These are phyloP conservation scores for Erigeron philadelphicus DNA, from an alignment of 140 eudicot species.

Conservation along the genomic window DNA sequence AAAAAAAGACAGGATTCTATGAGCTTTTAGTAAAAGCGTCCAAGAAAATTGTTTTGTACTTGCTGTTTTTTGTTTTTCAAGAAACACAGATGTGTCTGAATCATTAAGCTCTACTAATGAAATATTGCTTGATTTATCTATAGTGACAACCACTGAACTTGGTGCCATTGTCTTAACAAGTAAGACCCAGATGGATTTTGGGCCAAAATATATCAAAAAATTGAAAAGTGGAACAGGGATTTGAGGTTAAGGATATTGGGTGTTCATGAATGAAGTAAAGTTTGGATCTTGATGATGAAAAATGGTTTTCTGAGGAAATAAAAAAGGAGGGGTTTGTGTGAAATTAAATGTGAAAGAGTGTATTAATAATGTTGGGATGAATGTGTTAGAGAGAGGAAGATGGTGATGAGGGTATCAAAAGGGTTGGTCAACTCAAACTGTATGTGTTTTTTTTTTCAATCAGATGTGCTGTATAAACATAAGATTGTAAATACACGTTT, in stretches of 20 bases:
- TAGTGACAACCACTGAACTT: conserved; percentile 60
- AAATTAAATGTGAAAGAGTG: conserved; percentile 22
- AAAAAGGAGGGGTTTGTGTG: conserved; percentile 15
- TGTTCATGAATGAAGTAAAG: conserved; percentile 6
- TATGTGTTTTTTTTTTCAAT: conserved; percentile 29
- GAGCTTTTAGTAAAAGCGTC: conserved; percentile 59
- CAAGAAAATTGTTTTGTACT: conserved; percentile 67
- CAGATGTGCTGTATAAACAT: conserved; percentile 35
- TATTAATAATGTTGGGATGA: conserved; percentile 27
- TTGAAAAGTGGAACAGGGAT: neutral
- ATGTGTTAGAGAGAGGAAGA: conserved; percentile 13
- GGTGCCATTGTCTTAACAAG: conserved; percentile 47
- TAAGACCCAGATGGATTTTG: neutral
- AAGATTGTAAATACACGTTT: conserved; percentile 36
- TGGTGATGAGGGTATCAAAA: conserved; percentile 17
- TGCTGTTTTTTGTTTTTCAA: conserved; percentile 61
- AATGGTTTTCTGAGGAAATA: neutral
- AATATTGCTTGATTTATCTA: conserved; percentile 55
- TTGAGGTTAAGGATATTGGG: conserved; percentile 1
- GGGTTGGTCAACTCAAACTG: conserved; percentile 31
- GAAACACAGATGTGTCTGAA: conserved; percentile 41
- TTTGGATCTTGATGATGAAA: conserved; percentile 28
- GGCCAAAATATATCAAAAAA: conserved; percentile 10
- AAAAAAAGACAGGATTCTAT: conserved; percentile 42
- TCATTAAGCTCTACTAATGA: conserved; percentile 55